phyloP scores from a whole-genome alignment of 306 rosid genomes.

The Trifolium repens region DNA sequence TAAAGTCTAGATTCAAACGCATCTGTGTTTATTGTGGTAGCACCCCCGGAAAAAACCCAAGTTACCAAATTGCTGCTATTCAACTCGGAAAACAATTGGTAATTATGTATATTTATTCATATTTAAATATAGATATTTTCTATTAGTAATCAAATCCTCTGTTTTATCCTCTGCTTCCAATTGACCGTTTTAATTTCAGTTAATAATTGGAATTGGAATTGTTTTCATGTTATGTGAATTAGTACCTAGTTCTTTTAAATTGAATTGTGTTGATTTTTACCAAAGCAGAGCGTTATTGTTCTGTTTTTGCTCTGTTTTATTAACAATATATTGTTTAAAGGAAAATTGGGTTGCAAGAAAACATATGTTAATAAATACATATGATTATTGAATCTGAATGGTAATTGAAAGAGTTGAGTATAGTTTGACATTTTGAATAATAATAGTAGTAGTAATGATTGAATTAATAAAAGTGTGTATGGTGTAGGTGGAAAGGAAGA shows the following conservation, averaged over 20 bases:
- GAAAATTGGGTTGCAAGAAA: not conserved
- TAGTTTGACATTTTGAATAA: conserved; percentile 6
- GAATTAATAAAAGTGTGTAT: not conserved
- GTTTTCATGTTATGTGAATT: not conserved
- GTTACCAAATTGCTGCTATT: conserved; percentile 77
- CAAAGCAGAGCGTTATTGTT: not conserved
- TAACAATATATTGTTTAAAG: not conserved
- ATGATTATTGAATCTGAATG: not conserved
- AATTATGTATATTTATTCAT: too few species aligned
- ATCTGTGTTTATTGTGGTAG: conserved; percentile 96
- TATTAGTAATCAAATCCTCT: not conserved
- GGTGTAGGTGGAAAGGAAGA: conserved; percentile 79
- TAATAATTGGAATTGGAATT: not conserved
- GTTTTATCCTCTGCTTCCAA: not conserved
- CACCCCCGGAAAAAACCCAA: conserved; percentile 83
- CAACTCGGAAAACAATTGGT: conserved; percentile 87
- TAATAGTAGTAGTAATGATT: not conserved
- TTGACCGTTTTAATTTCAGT: not conserved
- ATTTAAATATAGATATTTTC: too few species aligned
- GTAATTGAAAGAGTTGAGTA: not conserved
- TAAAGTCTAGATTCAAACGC: conserved; percentile 71
- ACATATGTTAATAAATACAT: not conserved
- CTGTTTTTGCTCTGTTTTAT: not conserved
- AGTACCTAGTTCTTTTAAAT: conserved; percentile 4
- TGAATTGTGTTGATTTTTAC: not conserved